A percentile compares a stretch with the other conserved stretches of the same genome.
These are phyloP conservation scores for Plenodomus biglobosus DNA, from an alignment of 2,329 filamentous ascomycete genomes.

Conservation along the genomic window DNA sequence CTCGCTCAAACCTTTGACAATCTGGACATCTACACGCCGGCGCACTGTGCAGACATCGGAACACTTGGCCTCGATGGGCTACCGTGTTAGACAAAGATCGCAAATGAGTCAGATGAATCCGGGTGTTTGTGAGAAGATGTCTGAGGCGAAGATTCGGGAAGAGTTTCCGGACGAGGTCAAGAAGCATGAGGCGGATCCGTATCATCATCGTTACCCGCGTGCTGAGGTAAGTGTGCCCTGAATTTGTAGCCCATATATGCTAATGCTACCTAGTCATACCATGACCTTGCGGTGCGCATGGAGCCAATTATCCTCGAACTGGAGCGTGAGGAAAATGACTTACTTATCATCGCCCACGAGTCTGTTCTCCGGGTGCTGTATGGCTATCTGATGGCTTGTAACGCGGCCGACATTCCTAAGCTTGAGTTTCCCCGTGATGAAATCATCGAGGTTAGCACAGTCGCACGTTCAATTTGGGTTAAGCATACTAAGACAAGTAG, in stretches of 20 bases:
- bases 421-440: slow-evolving; percentile 94
- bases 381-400: slow-evolving; percentile 97
- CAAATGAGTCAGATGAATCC: slow-evolving; percentile 98
- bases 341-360: slow-evolving; percentile 98
- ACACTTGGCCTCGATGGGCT: slow-evolving; percentile 75
- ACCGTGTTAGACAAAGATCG: slow-evolving; percentile 84
- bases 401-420: slow-evolving; percentile 88
- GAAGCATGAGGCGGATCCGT: slow-evolving; percentile 92
- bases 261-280: slow-evolving; percentile 72
- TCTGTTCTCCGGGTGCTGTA: slow-evolving; percentile 96
- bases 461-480: neutral
- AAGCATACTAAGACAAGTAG: slow-evolving; percentile 38
- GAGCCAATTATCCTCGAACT: slow-evolving; percentile 97
- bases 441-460: slow-evolving; percentile 75
- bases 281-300: slow-evolving; percentile 94
- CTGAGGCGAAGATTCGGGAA: slow-evolving; percentile 75
- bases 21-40: slow-evolving; percentile 93
- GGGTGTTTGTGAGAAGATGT: slow-evolving; percentile 91
- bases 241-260: neutral
- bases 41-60: slow-evolving; percentile 89
- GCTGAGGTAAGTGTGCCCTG: slow-evolving; percentile 68
- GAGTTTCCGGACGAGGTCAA: slow-evolving; percentile 87
- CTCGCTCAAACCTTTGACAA: slow-evolving; percentile 75
- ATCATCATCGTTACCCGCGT: slow-evolving; percentile 93
- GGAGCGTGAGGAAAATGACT: slow-evolving; percentile 92